Percentiles rank a stretch among this genome's conserved stretches.
Conservation (phyloP, 352 stramenopile genomes). For the Blastocystis sp. region DNA sequence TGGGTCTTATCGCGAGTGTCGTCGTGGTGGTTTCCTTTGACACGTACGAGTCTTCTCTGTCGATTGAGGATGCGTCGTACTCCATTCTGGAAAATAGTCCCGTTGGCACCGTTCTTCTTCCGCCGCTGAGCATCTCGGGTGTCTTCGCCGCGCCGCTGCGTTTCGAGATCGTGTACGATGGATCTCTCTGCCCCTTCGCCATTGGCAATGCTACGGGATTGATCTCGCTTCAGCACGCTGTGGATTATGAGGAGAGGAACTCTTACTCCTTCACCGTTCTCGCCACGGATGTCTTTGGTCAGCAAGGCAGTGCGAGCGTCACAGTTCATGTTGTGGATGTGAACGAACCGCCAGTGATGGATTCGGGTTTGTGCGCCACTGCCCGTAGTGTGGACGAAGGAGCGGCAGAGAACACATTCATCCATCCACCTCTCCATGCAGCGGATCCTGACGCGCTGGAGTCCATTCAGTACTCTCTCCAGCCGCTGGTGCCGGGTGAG, state of each 20-base stretch:
- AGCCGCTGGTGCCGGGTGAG: neutral
- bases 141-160: neutral
- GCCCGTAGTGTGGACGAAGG: neutral
- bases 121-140: neutral
- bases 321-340: neutral
- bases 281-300: neutral
- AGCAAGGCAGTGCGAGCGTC: neutral
- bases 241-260: neutral
- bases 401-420: slow-evolving; percentile 9
- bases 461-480: neutral
- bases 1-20: neutral
- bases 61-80: neutral
- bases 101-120: neutral
- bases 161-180: neutral
- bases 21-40: slow-evolving; percentile 5
- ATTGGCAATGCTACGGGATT: neutral
- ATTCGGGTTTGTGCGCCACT: neutral
- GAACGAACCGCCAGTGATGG: neutral
- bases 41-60: too few relatives aligned
- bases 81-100: slow-evolving; percentile 1
- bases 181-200: neutral
- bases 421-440: neutral
- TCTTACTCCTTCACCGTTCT: slow-evolving; percentile 9
- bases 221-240: neutral
- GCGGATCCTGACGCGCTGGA: slow-evolving; percentile 12